phyloP scores from a whole-genome alignment of 2,329 filamentous ascomycete species.

The Aspergillus sp. region DNA sequence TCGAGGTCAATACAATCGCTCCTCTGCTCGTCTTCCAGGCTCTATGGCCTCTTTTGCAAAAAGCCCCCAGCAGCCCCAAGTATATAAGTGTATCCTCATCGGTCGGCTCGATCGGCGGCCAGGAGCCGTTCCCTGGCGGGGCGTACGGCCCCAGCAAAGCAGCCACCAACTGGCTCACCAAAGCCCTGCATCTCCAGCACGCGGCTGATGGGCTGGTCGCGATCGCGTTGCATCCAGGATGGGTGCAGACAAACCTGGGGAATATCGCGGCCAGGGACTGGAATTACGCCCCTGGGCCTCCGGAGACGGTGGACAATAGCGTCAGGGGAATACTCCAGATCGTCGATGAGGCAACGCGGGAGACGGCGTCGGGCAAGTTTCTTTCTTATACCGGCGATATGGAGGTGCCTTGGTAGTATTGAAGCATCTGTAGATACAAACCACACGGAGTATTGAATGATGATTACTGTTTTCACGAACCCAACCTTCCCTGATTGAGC shows the following conservation, averaged over 20 bases:
- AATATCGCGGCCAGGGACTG: constrained; percentile 37
- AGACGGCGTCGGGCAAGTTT: constrained; percentile 41
- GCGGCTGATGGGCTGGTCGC: constrained; percentile 22
- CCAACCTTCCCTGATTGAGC: background rate
- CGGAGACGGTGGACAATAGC: constrained; percentile 38
- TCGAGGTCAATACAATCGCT: constrained; percentile 40
- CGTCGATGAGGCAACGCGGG: constrained; percentile 43
- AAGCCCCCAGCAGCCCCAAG: constrained; percentile 20
- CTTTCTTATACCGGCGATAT: constrained; percentile 29
- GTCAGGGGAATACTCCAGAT: constrained; percentile 39
- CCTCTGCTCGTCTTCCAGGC: constrained; percentile 35
- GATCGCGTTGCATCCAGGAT: constrained; percentile 43
- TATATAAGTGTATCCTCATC: constrained; percentile 27
- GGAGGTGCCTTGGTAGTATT: constrained; percentile 17
- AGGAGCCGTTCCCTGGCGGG: constrained; percentile 27
- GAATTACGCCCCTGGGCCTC: constrained; percentile 31
- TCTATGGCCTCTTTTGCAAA: constrained; percentile 25
- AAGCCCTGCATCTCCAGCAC: constrained; percentile 32
- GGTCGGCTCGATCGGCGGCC: constrained; percentile 28
- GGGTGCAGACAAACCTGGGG: constrained; percentile 38
- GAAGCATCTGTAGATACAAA: background rate
- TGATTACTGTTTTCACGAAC: background rate
- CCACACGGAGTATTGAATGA: background rate
- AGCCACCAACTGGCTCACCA: constrained; percentile 27
- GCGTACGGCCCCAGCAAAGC: constrained; percentile 31